phyloP scores from a whole-genome alignment of 2,329 filamentous ascomycete species.

The Neurospora sp. region DNA sequence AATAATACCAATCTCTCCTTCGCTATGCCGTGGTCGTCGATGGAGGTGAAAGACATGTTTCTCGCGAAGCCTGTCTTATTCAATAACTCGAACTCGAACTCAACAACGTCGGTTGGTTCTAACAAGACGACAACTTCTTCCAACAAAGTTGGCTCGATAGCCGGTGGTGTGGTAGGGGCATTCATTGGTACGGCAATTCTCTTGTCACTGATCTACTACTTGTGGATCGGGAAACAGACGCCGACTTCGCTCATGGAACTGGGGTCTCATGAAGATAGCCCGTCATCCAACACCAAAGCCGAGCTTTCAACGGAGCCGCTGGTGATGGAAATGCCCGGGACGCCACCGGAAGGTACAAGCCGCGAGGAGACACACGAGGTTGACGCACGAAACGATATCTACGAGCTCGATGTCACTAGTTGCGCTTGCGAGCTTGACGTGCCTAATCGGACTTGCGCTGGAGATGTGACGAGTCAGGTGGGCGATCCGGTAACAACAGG shows the following conservation, averaged over 20 bases:
- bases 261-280: not conserved
- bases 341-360: not conserved
- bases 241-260: not conserved
- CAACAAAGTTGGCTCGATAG: not conserved
- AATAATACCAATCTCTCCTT: conserved; percentile 1
- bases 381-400: not conserved
- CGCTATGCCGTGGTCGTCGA: conserved; percentile 11
- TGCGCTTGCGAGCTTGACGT: not conserved
- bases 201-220: not conserved
- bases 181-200: not conserved
- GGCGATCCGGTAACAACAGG: too few species aligned
- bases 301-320: not conserved
- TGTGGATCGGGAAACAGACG: not conserved
- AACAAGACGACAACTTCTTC: not conserved
- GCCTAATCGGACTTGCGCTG: not conserved
- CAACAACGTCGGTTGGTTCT: too few species aligned
- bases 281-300: not conserved
- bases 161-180: not conserved
- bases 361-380: not conserved
- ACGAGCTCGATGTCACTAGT: not conserved
- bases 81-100: not conserved
- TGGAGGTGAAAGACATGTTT: conserved; percentile 7
- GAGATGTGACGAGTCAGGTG: not conserved
- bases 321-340: not conserved
- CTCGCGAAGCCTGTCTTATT: not conserved